Conservation (phyloP, 129 eudicot genomes). For the Flaveria bidentis region DNA sequence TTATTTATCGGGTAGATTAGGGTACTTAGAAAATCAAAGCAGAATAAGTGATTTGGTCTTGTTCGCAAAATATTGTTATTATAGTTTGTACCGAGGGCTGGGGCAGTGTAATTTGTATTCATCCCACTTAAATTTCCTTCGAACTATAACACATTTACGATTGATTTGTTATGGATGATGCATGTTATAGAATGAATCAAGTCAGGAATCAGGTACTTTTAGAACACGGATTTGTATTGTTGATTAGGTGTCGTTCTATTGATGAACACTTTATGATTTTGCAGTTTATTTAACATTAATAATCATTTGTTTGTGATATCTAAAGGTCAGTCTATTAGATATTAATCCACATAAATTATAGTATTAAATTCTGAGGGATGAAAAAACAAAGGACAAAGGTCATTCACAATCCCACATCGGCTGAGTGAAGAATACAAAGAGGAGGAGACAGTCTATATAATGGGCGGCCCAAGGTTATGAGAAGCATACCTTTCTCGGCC, state of each 20-base stretch:
- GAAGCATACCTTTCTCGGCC: slow-evolving; percentile 88
- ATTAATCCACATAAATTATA: too few relatives aligned
- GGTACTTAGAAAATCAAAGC: not conserved
- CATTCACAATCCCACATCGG: slow-evolving; percentile 10
- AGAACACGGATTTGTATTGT: not conserved
- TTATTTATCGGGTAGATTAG: too few relatives aligned
- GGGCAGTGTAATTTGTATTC: not conserved
- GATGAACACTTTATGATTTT: not conserved
- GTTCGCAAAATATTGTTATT: not conserved
- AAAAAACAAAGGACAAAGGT: not conserved
- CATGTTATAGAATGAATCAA: not conserved
- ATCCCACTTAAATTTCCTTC: not conserved
- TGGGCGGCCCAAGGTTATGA: not conserved
- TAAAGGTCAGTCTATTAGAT: not conserved
- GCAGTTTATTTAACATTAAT: not conserved
- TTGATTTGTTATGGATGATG: not conserved
- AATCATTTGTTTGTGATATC: not conserved
- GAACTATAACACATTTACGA: not conserved
- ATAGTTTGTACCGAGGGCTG: not conserved
- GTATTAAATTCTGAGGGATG: not conserved
- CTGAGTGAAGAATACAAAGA: slow-evolving; percentile 15
- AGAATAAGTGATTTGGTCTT: not conserved
- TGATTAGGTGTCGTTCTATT: not conserved
- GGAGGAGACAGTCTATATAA: slow-evolving; percentile 6
- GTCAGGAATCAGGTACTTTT: not conserved